Conservation (phyloP, 2,329 filamentous ascomycete genomes). For the Phialophora chinensis region DNA sequence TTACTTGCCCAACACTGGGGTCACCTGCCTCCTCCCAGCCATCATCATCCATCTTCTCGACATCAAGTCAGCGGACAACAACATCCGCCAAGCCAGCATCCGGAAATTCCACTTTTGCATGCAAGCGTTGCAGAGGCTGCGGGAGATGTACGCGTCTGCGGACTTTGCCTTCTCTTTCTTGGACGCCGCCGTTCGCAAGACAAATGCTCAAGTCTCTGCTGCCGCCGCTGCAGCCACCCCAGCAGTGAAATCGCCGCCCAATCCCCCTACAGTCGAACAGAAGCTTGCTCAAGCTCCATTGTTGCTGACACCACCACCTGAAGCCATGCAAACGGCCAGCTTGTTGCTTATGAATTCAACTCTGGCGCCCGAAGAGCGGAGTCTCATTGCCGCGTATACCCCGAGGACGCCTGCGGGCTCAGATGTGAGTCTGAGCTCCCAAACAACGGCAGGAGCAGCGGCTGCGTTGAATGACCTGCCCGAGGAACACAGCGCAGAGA, state of each 20-base stretch:
- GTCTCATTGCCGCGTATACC: slow-evolving; percentile 34
- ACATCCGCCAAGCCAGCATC: slow-evolving; percentile 73
- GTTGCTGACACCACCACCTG: slow-evolving; percentile 39
- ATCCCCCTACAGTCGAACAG: slow-evolving; percentile 12
- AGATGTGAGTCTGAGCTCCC: slow-evolving; percentile 26
- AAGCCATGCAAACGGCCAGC: slow-evolving; percentile 35
- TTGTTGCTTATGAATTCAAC: slow-evolving; percentile 33
- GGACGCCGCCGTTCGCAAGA: slow-evolving; percentile 91
- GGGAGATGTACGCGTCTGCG: slow-evolving; percentile 90
- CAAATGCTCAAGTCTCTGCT: slow-evolving; percentile 48
- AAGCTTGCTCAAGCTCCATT: slow-evolving; percentile 14
- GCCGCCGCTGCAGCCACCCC: not conserved
- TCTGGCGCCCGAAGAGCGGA: slow-evolving; percentile 31
- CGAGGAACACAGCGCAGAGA: slow-evolving; percentile 4
- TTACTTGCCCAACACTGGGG: slow-evolving; percentile 85
- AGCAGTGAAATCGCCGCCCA: slow-evolving; percentile 4
- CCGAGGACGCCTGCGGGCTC: slow-evolving; percentile 29
- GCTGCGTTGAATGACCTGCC: slow-evolving; percentile 23
- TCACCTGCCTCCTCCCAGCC: slow-evolving; percentile 87
- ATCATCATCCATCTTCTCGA: slow-evolving; percentile 94
- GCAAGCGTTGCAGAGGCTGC: slow-evolving; percentile 83
- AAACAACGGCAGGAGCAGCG: slow-evolving; percentile 31
- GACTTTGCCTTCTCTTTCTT: slow-evolving; percentile 95
- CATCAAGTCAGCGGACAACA: slow-evolving; percentile 80
- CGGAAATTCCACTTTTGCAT: slow-evolving; percentile 90